Base-by-base conservation (phyloP, 1,139 yeast genomes). In the Scheffersomyces illinoinensis region DNA sequence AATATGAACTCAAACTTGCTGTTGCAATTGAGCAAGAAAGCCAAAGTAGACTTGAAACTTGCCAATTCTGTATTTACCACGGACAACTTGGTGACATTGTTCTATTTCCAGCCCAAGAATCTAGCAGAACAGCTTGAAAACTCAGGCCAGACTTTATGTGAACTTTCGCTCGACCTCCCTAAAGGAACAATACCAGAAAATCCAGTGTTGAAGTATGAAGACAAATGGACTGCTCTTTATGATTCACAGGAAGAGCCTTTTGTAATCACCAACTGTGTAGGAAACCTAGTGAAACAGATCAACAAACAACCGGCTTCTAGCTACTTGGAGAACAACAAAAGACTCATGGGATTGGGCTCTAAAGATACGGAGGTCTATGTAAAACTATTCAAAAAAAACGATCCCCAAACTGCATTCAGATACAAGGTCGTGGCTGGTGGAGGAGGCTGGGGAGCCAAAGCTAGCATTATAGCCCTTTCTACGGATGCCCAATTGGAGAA, bases 381-480 rank as follows among this genome's bases (percentile, higher is more conserved):
- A 47, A 79, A 77, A 61, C 54, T 79, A 18, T 67, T 66, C 56
- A 67, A 67, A 21, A 60, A 62, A 7, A 65, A 63, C 8, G 66
- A 67, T 5, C 61, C 62, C 2, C 26, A 54, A 7, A 60, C 54
- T 14, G 64, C 65, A 5, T 64, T 65, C 53, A 68, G 78, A 57
- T 77, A 75, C 67, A 81, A 84, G 65, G 87, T 87, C 20, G 80
- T 85, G 50, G 90, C 90, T 5, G 85, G 85, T 1, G 91, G 91
- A 4, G 91, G 90, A 2, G 84, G 85, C 12, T 87, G 90, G 91
- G 88, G 89, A 1, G 81, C 87, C 47, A 82, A 87, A 58, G 85
- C 89, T 0, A 80, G 82, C 52, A 83, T 86, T 68, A 75, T 87
- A 17, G 90, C 85, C 0, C 71, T 87, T 21, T 86, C 88, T 8